These are phyloP conservation scores for Ophiocordyceps sinensis DNA, from an alignment of 2,329 filamentous ascomycete species.

Conservation along the genomic window DNA sequence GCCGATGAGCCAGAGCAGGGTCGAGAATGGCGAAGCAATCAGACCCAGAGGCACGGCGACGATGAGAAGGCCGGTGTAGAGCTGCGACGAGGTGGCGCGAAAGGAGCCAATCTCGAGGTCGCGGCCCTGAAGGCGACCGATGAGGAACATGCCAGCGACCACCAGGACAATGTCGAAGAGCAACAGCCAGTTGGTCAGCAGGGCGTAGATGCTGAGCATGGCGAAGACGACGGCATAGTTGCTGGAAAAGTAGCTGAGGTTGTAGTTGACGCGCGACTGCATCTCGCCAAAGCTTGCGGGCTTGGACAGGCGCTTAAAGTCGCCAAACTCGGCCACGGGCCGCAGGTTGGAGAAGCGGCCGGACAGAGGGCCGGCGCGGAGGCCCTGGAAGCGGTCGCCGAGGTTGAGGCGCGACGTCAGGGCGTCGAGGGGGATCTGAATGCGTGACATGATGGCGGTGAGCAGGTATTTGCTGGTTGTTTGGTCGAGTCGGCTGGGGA, in stretches of 20 bases:
- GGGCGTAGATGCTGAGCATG: slow-evolving; percentile 90
- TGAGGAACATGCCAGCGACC: slow-evolving; percentile 74
- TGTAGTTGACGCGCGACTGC: slow-evolving; percentile 92
- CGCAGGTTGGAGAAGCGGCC: slow-evolving; percentile 85
- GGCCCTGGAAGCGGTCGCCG: slow-evolving; percentile 66
- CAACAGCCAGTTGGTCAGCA: slow-evolving; percentile 74
- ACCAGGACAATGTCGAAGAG: slow-evolving; percentile 90
- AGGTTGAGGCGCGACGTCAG: slow-evolving; percentile 85
- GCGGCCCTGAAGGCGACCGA: slow-evolving; percentile 75
- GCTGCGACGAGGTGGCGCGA: slow-evolving; percentile 76
- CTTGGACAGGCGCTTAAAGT: slow-evolving; percentile 91
- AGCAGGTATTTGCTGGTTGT: neutral
- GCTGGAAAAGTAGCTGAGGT: slow-evolving; percentile 91
- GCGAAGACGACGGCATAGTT: slow-evolving; percentile 92
- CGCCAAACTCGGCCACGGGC: slow-evolving; percentile 84
- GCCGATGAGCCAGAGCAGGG: slow-evolving; percentile 88
- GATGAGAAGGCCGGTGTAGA: slow-evolving; percentile 79
- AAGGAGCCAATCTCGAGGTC: slow-evolving; percentile 79
- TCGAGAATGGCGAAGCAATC: slow-evolving; percentile 69
- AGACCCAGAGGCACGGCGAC: slow-evolving; percentile 75
- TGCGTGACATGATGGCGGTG: slow-evolving; percentile 52
- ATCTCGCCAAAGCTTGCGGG: slow-evolving; percentile 81
- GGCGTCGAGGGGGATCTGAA: slow-evolving; percentile 84
- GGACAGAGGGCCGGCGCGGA: slow-evolving; percentile 65
- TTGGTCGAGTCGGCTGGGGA: neutral